Evolutionary conservation across 139 green algal species (phyloP).

Genomic region (Deuterostichococcus epilithicus): DNA sequence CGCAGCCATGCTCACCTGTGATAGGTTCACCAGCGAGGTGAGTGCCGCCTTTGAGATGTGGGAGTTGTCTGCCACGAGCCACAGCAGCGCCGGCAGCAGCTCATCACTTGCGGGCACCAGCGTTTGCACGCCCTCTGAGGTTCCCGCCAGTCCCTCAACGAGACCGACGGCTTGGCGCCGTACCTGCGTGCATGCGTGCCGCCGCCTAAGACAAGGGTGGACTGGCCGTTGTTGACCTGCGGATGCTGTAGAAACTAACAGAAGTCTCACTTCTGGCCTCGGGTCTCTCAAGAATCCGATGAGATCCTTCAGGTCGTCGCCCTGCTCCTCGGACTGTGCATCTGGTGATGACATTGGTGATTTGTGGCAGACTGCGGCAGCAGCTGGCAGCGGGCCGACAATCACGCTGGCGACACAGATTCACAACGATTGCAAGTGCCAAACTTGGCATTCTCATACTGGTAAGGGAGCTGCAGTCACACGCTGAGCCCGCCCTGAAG

Average conservation of each 20-base stretch:
- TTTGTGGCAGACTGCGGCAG: too few species aligned
- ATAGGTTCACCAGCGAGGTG: constrained; percentile 69
- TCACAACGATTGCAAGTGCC: too few species aligned
- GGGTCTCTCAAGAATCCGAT: constrained; percentile 1
- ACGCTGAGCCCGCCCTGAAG: too few species aligned
- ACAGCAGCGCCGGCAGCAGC: constrained; percentile 54
- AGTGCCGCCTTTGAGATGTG: constrained; percentile 35
- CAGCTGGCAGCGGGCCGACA: too few species aligned
- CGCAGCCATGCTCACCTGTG: constrained; percentile 38
- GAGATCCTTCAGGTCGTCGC: constrained; percentile 8
- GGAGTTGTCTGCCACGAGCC: constrained; percentile 27
- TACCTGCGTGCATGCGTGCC: constrained; percentile 22
- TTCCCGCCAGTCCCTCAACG: constrained; percentile 57
- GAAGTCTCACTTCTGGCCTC: too few species aligned
- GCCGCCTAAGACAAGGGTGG: neutral
- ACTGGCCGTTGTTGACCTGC: neutral
- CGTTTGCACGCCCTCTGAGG: constrained; percentile 50
- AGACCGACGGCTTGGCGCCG: constrained; percentile 50
- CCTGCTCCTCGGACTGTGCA: too few species aligned
- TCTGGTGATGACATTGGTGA: neutral
- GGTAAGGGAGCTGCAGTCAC: too few species aligned
- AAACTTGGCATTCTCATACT: too few species aligned
- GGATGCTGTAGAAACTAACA: too few species aligned
- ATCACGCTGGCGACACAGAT: too few species aligned
- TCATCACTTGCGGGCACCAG: constrained; percentile 22